phyloP scores from a whole-genome alignment of 2,329 filamentous ascomycete genomes.

The Colletotrichum chrysophilum region DNA sequence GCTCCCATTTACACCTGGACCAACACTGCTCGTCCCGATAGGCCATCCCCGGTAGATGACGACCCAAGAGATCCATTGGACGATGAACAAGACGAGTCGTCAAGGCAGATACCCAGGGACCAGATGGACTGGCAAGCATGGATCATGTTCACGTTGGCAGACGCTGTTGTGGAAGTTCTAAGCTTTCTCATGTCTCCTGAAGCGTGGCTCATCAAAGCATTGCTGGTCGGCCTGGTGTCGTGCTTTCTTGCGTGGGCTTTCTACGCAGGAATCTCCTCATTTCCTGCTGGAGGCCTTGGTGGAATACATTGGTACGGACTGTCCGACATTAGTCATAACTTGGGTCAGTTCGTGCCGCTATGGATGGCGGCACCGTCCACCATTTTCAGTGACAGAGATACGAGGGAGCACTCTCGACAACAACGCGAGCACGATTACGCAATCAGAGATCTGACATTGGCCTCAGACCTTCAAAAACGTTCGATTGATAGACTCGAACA shows the following conservation, averaged over 20 bases:
- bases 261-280: not conserved
- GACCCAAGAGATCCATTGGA: not conserved
- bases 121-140: not conserved
- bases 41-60: not conserved
- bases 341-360: slow-evolving; percentile 32
- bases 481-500: slow-evolving; percentile 49
- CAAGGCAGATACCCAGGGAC: not conserved
- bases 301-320: slow-evolving; percentile 29
- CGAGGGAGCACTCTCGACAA: slow-evolving; percentile 1
- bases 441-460: slow-evolving; percentile 32
- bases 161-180: not conserved
- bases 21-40: slow-evolving; percentile 1
- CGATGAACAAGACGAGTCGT: not conserved
- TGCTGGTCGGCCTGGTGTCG: not conserved
- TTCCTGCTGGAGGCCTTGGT: not conserved
- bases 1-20: slow-evolving; percentile 7
- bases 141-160: slow-evolving; percentile 9
- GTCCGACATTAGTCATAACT: slow-evolving; percentile 26
- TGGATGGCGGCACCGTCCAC: slow-evolving; percentile 14
- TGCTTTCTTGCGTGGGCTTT: not conserved
- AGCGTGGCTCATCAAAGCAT: not conserved
- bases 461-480: slow-evolving; percentile 37
- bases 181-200: not conserved
- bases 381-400: slow-evolving; percentile 10
- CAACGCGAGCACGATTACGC: slow-evolving; percentile 32